phyloP scores from a whole-genome alignment of 148 eudicot genomes.

The Silene conica region DNA sequence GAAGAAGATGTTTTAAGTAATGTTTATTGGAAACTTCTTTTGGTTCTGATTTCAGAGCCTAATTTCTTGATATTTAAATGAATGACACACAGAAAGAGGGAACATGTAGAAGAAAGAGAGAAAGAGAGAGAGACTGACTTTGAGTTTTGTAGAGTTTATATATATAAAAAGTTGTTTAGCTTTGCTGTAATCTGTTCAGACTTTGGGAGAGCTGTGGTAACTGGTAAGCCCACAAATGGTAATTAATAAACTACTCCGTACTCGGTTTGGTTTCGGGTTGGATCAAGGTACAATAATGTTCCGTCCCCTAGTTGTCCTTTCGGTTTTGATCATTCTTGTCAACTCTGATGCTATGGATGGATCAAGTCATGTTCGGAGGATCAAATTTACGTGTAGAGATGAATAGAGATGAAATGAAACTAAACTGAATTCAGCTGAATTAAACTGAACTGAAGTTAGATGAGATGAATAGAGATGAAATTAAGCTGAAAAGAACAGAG shows the following conservation, averaged over 20 bases:
- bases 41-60: conserved; percentile 60
- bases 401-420: too few relatives aligned
- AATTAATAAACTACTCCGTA: background rate
- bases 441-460: too few relatives aligned
- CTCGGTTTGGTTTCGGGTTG: background rate
- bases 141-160: background rate
- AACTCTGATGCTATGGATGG: background rate
- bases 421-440: too few relatives aligned
- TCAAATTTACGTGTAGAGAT: too few relatives aligned
- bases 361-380: background rate
- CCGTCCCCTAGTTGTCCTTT: too few relatives aligned
- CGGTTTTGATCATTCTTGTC: background rate
- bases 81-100: conserved; percentile 25
- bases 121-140: conserved; percentile 7
- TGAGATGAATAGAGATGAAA: too few relatives aligned
- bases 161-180: background rate
- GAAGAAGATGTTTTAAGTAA: background rate
- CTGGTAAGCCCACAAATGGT: background rate
- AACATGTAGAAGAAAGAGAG: background rate
- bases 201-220: background rate
- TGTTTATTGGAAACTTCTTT: conserved; percentile 44
- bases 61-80: conserved; percentile 26
- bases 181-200: background rate
- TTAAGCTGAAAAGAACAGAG: too few relatives aligned
- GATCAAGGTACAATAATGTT: background rate